These are phyloP conservation scores for Jimgerdemannia flammicorona DNA, from an alignment of 192 early-diverging fungal genomes.

Conservation along the genomic window DNA sequence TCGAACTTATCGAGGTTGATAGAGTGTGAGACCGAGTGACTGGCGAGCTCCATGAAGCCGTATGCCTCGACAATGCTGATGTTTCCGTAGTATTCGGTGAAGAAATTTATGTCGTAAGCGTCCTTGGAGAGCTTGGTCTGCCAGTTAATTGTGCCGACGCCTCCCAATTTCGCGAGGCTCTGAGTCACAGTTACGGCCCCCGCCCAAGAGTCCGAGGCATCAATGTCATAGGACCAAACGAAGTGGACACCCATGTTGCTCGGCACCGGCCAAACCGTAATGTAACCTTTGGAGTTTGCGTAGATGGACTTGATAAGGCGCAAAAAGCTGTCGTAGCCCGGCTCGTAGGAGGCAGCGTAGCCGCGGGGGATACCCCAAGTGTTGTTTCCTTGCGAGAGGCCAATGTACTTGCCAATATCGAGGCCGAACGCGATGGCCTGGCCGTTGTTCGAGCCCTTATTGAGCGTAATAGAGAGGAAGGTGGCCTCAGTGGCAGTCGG, in stretches of 20 bases:
- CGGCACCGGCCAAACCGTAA: slow-evolving; percentile 20
- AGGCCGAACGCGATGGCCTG: slow-evolving; percentile 15
- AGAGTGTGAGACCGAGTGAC: slow-evolving; percentile 21
- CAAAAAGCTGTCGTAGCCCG: slow-evolving; percentile 17
- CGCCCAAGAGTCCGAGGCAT: slow-evolving; percentile 16
- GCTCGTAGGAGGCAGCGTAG: slow-evolving; percentile 18
- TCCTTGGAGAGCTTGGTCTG: slow-evolving; percentile 18
- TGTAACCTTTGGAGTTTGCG: slow-evolving; percentile 1
- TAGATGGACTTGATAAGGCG: slow-evolving; percentile 16
- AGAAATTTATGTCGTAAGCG: slow-evolving; percentile 1
- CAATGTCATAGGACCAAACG: slow-evolving; percentile 19
- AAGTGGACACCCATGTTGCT: slow-evolving; percentile 22
- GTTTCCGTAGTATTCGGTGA: slow-evolving; percentile 11
- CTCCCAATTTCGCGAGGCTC: slow-evolving; percentile 8
- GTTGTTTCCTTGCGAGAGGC: slow-evolving; percentile 10
- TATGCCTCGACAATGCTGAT: slow-evolving; percentile 18
- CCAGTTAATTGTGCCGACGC: slow-evolving; percentile 20
- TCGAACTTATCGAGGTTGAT: slow-evolving; percentile 13
- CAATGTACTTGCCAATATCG: slow-evolving; percentile 15
- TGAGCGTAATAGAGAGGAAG: no score
- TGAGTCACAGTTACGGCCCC: neutral
- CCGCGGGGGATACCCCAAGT: slow-evolving; percentile 13
- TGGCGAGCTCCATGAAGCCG: slow-evolving; percentile 17
- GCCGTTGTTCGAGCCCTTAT: neutral
- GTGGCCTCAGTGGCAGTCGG: no score